Evolutionary conservation across 805 yeast genomes (phyloP).

Genomic region (Kodamaea hsintzibuensis): DNA sequence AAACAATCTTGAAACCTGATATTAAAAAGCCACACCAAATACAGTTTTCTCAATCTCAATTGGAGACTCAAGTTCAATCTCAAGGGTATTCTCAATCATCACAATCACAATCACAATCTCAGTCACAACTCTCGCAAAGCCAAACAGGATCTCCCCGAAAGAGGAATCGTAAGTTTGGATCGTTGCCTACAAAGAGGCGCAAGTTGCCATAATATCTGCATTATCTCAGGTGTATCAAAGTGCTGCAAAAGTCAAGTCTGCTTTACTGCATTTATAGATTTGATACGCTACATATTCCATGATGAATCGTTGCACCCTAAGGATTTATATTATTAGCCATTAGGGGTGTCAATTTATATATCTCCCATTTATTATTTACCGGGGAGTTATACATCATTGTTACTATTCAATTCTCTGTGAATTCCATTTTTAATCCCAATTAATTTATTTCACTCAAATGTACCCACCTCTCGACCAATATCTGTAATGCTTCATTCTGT

Average conservation of each 20-base stretch:
- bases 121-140: background rate
- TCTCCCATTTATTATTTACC: background rate
- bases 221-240: background rate
- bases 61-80: background rate
- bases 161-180: constrained; percentile 1
- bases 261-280: background rate
- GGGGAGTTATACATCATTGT: background rate
- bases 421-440: too few species aligned
- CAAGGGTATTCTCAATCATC: background rate
- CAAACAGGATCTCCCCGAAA: background rate
- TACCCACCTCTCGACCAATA: constrained; percentile 18
- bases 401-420: too few species aligned
- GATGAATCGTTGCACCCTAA: background rate
- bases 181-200: constrained; percentile 9
- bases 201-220: background rate
- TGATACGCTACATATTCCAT: background rate
- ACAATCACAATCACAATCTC: background rate
- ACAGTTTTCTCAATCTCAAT: background rate
- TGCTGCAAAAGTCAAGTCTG: background rate
- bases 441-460: constrained; percentile 5
- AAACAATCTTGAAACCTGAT: background rate
- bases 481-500: constrained; percentile 24
- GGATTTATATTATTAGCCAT: background rate
- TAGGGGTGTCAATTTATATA: too few species aligned
- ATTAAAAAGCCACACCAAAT: background rate